Base-by-base conservation (phyloP, 169 alveolate genomes). In the Blepharisma undulans region DNA sequence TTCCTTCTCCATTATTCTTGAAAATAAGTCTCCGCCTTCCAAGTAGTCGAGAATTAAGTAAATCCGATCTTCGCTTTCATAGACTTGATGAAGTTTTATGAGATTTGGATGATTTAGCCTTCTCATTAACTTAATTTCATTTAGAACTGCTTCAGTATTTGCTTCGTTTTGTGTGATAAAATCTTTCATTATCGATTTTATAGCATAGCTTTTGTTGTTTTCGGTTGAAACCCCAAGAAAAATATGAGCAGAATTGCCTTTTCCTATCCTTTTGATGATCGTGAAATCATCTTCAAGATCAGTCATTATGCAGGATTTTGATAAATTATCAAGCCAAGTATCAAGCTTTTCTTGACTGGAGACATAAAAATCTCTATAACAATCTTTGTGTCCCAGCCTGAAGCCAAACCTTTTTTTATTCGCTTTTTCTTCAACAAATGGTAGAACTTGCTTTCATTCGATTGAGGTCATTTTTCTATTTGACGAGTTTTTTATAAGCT, bases 31-130 rank as follows among this genome's bases (percentile, higher is more conserved):
- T 1, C 96, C 96, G 30, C 93, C 93, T 16, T 72, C 79, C 21
- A 71, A 12, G 86, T 71, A 92, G 36, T 94, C 96, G 14, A 80
- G 72, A 19, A 94, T 84, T 32, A 94, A 79, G 82, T 90, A 88
- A 27, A 92, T 84, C 72, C 71, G 22, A 48, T 82, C n/a, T 4
- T 74, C 84, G 30, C 89, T 93, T 91, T 91, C 84, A 84, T 90
- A 94, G n/a, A 76, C 90, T 22, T 92, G 79, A 82, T 91, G 87
- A 76, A 84, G 87, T 80, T 92, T 91, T 16, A 89, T 76, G 25
- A 92, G 87, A 81, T 93, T 77, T 16, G 95, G 97, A 88, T 94
- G 94, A 12, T 80, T 66, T 79, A 93, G 72, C 29, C 60, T 22
- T 59, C 90, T 33, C 77, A 92, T 76, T 6, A 89, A 84, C 21